Percentiles rank a stretch among this genome's conserved stretches.
Evolutionary conservation across 441 rosid genomes (phyloP).

Genomic region (Populus hybrid): DNA sequence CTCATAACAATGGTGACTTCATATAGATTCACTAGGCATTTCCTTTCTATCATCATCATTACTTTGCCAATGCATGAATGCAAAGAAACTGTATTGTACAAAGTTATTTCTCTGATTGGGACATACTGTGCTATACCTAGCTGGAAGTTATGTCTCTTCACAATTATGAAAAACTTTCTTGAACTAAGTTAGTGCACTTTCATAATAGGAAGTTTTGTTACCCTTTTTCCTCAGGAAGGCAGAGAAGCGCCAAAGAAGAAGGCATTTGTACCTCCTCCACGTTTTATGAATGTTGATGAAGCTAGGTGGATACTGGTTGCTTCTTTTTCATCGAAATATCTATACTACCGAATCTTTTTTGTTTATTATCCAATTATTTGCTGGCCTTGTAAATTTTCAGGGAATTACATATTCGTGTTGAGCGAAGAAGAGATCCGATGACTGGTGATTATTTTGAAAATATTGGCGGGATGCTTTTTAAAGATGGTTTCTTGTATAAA

Average conservation of each 20-base stretch:
- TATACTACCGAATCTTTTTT: not conserved
- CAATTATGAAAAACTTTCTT: too few species aligned
- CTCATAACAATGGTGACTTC: not conserved
- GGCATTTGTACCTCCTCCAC: constrained; percentile 94
- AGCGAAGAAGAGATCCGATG: constrained; percentile 81
- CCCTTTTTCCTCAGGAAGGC: constrained; percentile 58
- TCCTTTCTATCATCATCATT: not conserved
- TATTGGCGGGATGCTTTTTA: constrained; percentile 76
- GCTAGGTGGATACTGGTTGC: constrained; percentile 56
- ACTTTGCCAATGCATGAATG: not conserved
- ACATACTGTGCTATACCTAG: too few species aligned
- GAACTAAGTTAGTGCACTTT: not conserved
- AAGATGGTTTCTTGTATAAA: constrained; percentile 91
- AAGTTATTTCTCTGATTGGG: too few species aligned
- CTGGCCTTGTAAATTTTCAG: constrained; percentile 32
- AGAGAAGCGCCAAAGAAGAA: constrained; percentile 88
- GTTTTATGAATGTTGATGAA: constrained; percentile 94
- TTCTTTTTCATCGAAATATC: constrained; percentile 1
- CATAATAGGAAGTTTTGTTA: not conserved
- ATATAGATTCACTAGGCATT: not conserved
- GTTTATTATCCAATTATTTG: constrained; percentile 5
- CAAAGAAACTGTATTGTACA: not conserved
- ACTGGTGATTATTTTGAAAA: constrained; percentile 94
- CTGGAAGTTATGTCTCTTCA: too few species aligned
- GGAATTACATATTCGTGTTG: constrained; percentile 92